A percentile compares a stretch with the other conserved stretches of the same genome.
Evolutionary conservation across 2,329 filamentous ascomycete species (phyloP).

Genomic region (Trichothecium roseum): DNA sequence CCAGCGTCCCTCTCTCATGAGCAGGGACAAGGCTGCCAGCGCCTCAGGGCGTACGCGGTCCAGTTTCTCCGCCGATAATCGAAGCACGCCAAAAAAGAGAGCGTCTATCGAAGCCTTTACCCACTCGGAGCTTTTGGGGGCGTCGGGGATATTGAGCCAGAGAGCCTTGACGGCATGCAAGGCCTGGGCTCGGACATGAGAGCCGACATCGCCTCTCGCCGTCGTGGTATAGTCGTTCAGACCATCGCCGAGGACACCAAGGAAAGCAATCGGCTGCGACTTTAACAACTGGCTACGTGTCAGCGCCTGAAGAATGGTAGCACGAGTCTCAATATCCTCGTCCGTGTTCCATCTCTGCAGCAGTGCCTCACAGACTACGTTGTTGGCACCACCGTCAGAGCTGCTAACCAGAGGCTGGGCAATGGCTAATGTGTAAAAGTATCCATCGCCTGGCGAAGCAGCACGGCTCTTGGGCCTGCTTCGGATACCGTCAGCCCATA

Average conservation of each 20-base stretch:
- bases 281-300: constrained; percentile 33
- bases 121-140: constrained; percentile 12
- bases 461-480: constrained; percentile 19
- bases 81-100: constrained; percentile 42
- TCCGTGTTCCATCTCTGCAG: constrained; percentile 42
- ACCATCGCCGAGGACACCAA: constrained; percentile 40
- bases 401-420: constrained; percentile 30
- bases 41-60: constrained; percentile 71
- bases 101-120: constrained; percentile 18
- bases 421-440: constrained; percentile 42
- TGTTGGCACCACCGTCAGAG: constrained; percentile 11
- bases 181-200: constrained; percentile 71
- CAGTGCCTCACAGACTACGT: constrained; percentile 33
- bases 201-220: constrained; percentile 81
- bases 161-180: constrained; percentile 64
- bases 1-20: constrained; percentile 23
- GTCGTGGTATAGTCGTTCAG: constrained; percentile 88
- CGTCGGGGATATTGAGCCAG: constrained; percentile 26
- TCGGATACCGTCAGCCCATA: constrained; percentile 36
- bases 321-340: constrained; percentile 38
- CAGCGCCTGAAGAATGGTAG: constrained; percentile 45
- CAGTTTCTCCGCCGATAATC: constrained; percentile 78
- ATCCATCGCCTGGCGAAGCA: constrained; percentile 32
- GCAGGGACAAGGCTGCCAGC: constrained; percentile 39
- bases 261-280: constrained; percentile 27